Evolutionary conservation across 768 basidiomycete genomes (phyloP).

Genomic region (Kwoniella bestiolae): DNA sequence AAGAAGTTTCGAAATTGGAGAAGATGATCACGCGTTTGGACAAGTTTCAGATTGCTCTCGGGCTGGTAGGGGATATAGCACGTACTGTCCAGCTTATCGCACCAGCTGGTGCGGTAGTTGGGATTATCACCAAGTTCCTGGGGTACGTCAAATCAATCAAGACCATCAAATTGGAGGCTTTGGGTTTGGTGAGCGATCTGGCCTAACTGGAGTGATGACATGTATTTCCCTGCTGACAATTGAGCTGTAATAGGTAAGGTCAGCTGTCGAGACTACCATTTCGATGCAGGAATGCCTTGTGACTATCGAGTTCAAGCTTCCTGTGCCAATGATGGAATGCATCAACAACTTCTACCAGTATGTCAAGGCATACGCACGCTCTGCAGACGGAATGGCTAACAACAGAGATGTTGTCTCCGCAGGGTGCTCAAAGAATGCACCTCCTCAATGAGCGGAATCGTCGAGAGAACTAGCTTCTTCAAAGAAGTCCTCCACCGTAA

Average conservation of each 20-base stretch:
- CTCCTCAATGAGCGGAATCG: neutral
- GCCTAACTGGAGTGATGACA: neutral
- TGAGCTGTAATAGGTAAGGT: neutral
- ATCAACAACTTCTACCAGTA: constrained; percentile 4
- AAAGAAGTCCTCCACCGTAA: neutral
- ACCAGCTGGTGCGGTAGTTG: neutral
- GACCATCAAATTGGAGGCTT: neutral
- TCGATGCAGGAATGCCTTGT: neutral
- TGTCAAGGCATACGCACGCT: neutral
- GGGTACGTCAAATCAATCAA: neutral
- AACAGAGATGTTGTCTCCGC: neutral
- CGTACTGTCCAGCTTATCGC: neutral
- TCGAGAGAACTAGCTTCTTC: neutral
- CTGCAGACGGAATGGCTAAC: no score
- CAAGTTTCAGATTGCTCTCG: neutral
- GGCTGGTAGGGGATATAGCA: neutral
- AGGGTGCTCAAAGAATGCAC: constrained; percentile 1
- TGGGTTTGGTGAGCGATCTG: neutral
- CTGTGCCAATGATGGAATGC: neutral
- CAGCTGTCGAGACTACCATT: neutral
- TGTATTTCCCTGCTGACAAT: neutral
- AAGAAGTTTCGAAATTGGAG: neutral
- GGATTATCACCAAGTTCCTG: neutral
- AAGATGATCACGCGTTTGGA: neutral
- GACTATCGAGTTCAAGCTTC: neutral